phyloP scores from a whole-genome alignment of 208 protist genomes.

The Leishmania major region DNA sequence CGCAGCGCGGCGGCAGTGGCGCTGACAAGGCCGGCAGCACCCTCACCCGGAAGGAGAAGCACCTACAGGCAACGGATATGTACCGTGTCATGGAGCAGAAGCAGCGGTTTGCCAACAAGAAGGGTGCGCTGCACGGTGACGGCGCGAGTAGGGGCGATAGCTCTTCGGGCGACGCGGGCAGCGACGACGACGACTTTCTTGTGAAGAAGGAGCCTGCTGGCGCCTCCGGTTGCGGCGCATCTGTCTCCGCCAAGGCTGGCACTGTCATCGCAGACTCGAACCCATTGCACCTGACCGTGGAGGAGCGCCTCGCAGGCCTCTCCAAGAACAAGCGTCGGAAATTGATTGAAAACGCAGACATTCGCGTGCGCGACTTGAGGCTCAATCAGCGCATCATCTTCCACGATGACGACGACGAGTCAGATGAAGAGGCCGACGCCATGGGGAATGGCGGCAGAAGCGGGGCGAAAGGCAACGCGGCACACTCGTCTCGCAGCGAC shows the following conservation, averaged over 20 bases:
- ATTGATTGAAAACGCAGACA: constrained; percentile 78
- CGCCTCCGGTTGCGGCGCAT: background rate
- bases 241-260: background rate
- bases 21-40: constrained; percentile 1
- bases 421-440: constrained; percentile 35
- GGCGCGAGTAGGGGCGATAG: background rate
- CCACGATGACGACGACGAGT: constrained; percentile 60
- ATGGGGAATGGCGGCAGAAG: background rate
- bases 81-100: constrained; percentile 84
- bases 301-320: constrained; percentile 87
- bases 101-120: constrained; percentile 61
- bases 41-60: constrained; percentile 81
- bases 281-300: constrained; percentile 52
- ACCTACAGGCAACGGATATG: constrained; percentile 87
- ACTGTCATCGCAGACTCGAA: background rate
- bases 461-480: too few species aligned
- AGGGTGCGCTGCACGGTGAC: constrained; percentile 24
- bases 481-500: background rate
- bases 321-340: constrained; percentile 86
- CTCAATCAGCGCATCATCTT: constrained; percentile 75
- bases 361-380: constrained; percentile 80
- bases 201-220: constrained; percentile 36
- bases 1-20: constrained; percentile 27
- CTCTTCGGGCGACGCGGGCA: constrained; percentile 32
- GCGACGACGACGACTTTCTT: constrained; percentile 49